Conservation (phyloP, 345 rosid genomes). For the Streptanthus diversifolius region DNA sequence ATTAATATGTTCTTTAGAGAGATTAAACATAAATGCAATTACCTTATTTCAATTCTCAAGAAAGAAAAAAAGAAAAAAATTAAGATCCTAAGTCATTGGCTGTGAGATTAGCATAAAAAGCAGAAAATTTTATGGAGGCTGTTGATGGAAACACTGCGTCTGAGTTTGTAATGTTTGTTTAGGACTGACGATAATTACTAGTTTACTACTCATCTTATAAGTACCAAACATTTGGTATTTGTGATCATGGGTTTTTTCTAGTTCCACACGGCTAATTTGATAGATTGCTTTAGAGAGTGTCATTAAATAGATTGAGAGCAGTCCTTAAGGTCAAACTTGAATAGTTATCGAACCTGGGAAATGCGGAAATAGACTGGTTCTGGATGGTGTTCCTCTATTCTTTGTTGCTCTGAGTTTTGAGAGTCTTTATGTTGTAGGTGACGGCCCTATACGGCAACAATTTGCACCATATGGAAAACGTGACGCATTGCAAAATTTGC, state of each 20-base stretch:
- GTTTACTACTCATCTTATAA: too few species aligned
- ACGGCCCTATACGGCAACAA: slow-evolving; percentile 73
- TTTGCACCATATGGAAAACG: slow-evolving; percentile 61
- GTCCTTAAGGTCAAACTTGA: neutral
- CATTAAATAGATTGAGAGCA: neutral
- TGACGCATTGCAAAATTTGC: slow-evolving; percentile 80
- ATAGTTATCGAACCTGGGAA: neutral
- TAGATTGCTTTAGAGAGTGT: neutral
- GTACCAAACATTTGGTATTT: too few species aligned
- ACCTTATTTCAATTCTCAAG: too few species aligned
- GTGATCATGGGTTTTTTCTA: neutral
- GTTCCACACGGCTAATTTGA: neutral
- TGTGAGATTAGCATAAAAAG: too few species aligned
- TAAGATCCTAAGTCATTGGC: too few species aligned
- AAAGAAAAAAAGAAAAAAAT: too few species aligned
- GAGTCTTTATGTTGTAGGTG: slow-evolving; percentile 41
- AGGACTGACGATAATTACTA: too few species aligned
- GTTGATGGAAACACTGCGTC: neutral
- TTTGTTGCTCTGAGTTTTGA: neutral
- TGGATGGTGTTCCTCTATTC: neutral
- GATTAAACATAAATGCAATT: neutral
- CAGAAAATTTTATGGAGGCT: neutral
- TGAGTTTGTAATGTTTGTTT: too few species aligned
- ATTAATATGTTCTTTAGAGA: neutral
- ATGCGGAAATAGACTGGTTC: neutral